Percentiles rank a stretch among this genome's conserved stretches.
Evolutionary conservation across 148 eudicot species (phyloP).

Genomic region (Diospyros lotus): DNA sequence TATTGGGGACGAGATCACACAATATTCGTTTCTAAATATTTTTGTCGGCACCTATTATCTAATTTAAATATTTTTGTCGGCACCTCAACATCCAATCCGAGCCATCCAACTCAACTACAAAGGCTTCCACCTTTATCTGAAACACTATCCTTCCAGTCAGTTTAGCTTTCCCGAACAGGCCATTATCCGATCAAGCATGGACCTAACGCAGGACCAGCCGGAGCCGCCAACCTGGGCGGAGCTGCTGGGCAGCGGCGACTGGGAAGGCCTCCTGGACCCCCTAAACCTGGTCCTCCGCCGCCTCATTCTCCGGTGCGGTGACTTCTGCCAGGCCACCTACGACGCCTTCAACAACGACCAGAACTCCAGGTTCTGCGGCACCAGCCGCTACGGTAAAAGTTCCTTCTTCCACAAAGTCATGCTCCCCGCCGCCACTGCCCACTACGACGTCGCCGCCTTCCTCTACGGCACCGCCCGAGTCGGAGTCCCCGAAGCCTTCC

Average conservation of each 20-base stretch:
- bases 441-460: slow-evolving; percentile 13
- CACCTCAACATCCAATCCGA: too few relatives aligned
- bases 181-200: too few relatives aligned
- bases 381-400: slow-evolving; percentile 18
- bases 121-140: too few relatives aligned
- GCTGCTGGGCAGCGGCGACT: slow-evolving; percentile 54
- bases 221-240: slow-evolving; percentile 33
- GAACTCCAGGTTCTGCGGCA: slow-evolving; percentile 19
- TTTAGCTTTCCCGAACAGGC: too few relatives aligned
- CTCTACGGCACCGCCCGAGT: slow-evolving; percentile 23
- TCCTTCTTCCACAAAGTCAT: slow-evolving; percentile 17
- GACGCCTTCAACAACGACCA: slow-evolving; percentile 24
- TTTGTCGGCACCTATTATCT: too few relatives aligned
- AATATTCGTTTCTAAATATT: too few relatives aligned
- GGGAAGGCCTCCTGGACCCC: slow-evolving; percentile 72
- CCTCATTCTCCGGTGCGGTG: slow-evolving; percentile 80
- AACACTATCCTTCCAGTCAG: too few relatives aligned
- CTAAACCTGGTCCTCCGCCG: slow-evolving; percentile 49
- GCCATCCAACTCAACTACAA: too few relatives aligned
- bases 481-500: slow-evolving; percentile 14
- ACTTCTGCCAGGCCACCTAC: slow-evolving; percentile 87
- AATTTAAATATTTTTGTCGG: too few relatives aligned
- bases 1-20: too few relatives aligned
- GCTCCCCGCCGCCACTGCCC: slow-evolving; percentile 3
- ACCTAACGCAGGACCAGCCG: not conserved